phyloP scores from a whole-genome alignment of 768 basidiomycete species.

The Pleurotus citrinopileatus region DNA sequence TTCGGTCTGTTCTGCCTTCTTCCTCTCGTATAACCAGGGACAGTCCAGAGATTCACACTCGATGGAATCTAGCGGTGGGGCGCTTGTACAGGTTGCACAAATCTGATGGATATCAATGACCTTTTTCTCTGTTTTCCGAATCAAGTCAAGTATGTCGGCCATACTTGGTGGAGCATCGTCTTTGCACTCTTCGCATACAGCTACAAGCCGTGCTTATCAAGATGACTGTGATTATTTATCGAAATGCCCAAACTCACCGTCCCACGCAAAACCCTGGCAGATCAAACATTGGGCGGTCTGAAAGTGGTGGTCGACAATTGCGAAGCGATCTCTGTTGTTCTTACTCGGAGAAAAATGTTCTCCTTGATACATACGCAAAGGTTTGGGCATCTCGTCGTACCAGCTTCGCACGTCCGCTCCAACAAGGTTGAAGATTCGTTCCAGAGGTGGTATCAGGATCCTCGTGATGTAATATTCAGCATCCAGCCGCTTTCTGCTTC shows the following conservation, averaged over 20 bases:
- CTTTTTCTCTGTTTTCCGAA: slow-evolving; percentile 52
- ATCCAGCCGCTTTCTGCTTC: slow-evolving; percentile 74
- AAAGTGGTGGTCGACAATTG: slow-evolving; percentile 74
- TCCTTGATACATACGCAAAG: slow-evolving; percentile 17
- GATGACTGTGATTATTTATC: neutral
- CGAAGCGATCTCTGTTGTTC: slow-evolving; percentile 27
- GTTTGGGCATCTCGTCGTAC: slow-evolving; percentile 86
- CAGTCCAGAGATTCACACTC: slow-evolving; percentile 87
- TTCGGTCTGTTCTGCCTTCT: slow-evolving; percentile 47
- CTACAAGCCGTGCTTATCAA: slow-evolving; percentile 26
- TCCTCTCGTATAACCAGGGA: slow-evolving; percentile 74
- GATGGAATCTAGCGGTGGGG: slow-evolving; percentile 53
- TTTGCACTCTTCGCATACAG: slow-evolving; percentile 65
- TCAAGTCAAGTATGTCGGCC: slow-evolving; percentile 50
- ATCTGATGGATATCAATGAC: slow-evolving; percentile 59
- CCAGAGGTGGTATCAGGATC: slow-evolving; percentile 86
- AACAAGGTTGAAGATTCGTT: slow-evolving; percentile 86
- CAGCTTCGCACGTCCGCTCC: slow-evolving; percentile 85
- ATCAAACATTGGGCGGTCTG: slow-evolving; percentile 64
- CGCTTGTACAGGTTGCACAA: slow-evolving; percentile 69
- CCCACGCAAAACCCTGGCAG: slow-evolving; percentile 54
- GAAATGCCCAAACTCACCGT: slow-evolving; percentile 37
- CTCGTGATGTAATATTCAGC: slow-evolving; percentile 84
- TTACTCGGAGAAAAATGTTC: slow-evolving; percentile 31
- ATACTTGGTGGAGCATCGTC: slow-evolving; percentile 50